These are phyloP conservation scores for Aspergillus sp. DNA, from an alignment of 2,329 filamentous ascomycete species.

Conservation along the genomic window DNA sequence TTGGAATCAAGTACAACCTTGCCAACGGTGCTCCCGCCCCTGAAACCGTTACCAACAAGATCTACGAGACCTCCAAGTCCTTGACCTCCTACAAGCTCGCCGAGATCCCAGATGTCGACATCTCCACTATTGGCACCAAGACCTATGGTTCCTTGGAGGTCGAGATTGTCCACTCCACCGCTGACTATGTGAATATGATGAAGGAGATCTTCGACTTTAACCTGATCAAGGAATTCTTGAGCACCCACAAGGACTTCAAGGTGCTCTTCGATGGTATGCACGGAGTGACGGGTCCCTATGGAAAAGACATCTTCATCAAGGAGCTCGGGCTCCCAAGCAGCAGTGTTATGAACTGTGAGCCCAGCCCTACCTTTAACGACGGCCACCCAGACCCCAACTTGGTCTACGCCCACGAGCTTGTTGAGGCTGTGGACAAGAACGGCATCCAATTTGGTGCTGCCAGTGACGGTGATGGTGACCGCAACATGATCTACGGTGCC, in stretches of 20 bases:
- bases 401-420: conserved; percentile 90
- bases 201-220: conserved; percentile 99
- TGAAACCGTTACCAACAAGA: conserved; percentile 96
- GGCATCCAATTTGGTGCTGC: conserved; percentile 93
- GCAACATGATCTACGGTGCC: conserved; percentile 99
- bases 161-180: conserved; percentile 88
- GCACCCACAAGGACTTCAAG: conserved; percentile 84
- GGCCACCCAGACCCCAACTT: conserved; percentile 98
- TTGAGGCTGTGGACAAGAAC: conserved; percentile 87
- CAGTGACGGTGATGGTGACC: conserved; percentile 93
- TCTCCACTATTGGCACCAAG: conserved; percentile 73
- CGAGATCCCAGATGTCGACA: conserved; percentile 80
- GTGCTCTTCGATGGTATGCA: conserved; percentile 91
- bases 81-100: conserved; percentile 89
- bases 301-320: conserved; percentile 87
- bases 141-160: conserved; percentile 85
- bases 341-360: conserved; percentile 86
- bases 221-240: conserved; percentile 91
- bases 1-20: conserved; percentile 99
- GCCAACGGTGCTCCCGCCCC: conserved; percentile 93
- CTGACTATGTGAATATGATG: conserved; percentile 90
- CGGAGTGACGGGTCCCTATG: conserved; percentile 94
- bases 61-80: conserved; percentile 85
- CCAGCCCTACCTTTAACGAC: conserved; percentile 91
- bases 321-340: conserved; percentile 76